Conservation (phyloP, 2,329 filamentous ascomycete genomes). For the Penicillium nordicum region DNA sequence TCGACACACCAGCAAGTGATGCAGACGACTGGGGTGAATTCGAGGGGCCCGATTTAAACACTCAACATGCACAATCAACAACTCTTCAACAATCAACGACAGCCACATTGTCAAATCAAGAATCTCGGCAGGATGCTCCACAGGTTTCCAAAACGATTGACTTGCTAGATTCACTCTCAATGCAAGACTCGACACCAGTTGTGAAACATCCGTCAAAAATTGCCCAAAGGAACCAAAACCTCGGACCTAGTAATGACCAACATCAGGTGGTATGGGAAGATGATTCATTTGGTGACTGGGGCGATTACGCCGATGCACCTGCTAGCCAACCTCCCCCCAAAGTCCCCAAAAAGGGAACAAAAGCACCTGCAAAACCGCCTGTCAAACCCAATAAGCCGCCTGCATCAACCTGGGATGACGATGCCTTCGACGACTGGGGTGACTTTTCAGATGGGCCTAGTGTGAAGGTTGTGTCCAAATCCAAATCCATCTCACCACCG, state of each 20-base stretch:
- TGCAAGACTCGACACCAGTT: conserved; percentile 22
- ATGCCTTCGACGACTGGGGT: conserved; percentile 21
- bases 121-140: background rate
- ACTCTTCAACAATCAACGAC: background rate
- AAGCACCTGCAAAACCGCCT: conserved; percentile 5
- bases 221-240: background rate
- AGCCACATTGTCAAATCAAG: background rate
- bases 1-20: conserved; percentile 27
- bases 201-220: background rate
- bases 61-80: conserved; percentile 3
- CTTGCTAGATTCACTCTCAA: conserved; percentile 30
- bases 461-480: conserved; percentile 1
- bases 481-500: conserved; percentile 2
- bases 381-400: conserved; percentile 6
- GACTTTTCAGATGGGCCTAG: conserved; percentile 22
- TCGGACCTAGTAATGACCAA: conserved; percentile 16
- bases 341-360: conserved; percentile 10
- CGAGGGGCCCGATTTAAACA: conserved; percentile 32
- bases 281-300: conserved; percentile 21
- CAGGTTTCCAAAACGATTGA: conserved; percentile 17
- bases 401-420: conserved; percentile 20
- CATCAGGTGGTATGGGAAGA: conserved; percentile 15
- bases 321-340: conserved; percentile 7
- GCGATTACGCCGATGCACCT: conserved; percentile 17
- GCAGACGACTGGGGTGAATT: conserved; percentile 48